Conservation (phyloP, 768 basidiomycete genomes). For the Lanmaoa pseudosensibilis region DNA sequence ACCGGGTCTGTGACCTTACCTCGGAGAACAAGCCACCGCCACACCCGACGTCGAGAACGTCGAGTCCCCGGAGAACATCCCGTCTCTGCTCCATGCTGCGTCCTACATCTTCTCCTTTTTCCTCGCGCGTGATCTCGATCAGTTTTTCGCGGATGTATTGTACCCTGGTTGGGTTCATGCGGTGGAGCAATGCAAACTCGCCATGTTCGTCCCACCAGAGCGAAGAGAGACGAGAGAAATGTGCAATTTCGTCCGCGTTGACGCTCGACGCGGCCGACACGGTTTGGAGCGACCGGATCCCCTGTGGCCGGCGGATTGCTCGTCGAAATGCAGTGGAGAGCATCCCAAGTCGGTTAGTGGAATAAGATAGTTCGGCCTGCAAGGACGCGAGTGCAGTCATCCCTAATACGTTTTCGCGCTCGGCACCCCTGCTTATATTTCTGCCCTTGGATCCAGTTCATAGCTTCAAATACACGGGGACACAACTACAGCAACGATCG, state of each 20-base stretch:
- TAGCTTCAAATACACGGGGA: not conserved
- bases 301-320: conserved; percentile 7
- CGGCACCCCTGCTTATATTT: too few species aligned
- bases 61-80: conserved; percentile 57
- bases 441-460: not conserved
- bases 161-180: conserved; percentile 91
- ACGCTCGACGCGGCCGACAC: conserved; percentile 36
- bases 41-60: conserved; percentile 90
- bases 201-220: conserved; percentile 96
- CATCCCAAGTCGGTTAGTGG: conserved; percentile 13
- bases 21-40: conserved; percentile 94
- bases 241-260: conserved; percentile 79
- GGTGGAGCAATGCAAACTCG: conserved; percentile 84
- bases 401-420: too few species aligned
- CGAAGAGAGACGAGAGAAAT: conserved; percentile 86
- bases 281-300: conserved; percentile 22
- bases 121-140: conserved; percentile 59
- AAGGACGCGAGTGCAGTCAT: too few species aligned
- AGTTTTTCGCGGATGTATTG: conserved; percentile 81
- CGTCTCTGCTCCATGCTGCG: conserved; percentile 29
- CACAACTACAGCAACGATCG: not conserved
- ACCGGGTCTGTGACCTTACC: conserved; percentile 42
- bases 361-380: not conserved
- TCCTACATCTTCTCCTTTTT: conserved; percentile 38
- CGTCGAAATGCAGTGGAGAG: conserved; percentile 21